phyloP scores from a whole-genome alignment of 2,329 filamentous ascomycete species.

The Xylaria sp. region DNA sequence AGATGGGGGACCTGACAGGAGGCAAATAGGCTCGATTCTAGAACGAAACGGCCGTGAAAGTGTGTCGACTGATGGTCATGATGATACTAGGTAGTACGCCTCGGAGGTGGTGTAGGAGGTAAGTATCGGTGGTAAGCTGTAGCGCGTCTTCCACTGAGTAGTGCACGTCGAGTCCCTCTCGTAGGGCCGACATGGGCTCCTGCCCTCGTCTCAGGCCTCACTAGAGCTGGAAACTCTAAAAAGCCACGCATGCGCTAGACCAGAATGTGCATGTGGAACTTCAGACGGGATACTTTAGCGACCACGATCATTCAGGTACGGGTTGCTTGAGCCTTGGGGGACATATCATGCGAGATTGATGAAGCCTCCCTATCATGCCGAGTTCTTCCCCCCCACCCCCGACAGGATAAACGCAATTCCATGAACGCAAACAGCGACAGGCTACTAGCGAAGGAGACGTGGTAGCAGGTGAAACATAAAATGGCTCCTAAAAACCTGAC shows the following conservation, averaged over 20 bases:
- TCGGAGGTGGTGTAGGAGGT: no score
- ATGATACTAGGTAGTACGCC: no score
- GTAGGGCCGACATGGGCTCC: not conserved
- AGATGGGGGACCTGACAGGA: no score
- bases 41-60: no score
- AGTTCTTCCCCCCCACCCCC: no score
- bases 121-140: no score
- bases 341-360: not conserved
- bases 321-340: no score
- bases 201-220: not conserved
- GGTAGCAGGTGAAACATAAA: not conserved
- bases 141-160: not conserved
- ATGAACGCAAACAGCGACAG: not conserved
- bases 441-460: not conserved
- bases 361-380: no score
- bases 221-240: not conserved
- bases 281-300: not conserved
- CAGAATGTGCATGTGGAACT: not conserved
- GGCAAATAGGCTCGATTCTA: no score
- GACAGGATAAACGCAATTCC: no score
- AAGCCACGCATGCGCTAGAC: not conserved
- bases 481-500: not conserved
- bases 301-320: no score
- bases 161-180: not conserved
- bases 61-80: no score